phyloP scores from a whole-genome alignment of 2,329 filamentous ascomycete genomes.

The Fusarium devonianum region DNA sequence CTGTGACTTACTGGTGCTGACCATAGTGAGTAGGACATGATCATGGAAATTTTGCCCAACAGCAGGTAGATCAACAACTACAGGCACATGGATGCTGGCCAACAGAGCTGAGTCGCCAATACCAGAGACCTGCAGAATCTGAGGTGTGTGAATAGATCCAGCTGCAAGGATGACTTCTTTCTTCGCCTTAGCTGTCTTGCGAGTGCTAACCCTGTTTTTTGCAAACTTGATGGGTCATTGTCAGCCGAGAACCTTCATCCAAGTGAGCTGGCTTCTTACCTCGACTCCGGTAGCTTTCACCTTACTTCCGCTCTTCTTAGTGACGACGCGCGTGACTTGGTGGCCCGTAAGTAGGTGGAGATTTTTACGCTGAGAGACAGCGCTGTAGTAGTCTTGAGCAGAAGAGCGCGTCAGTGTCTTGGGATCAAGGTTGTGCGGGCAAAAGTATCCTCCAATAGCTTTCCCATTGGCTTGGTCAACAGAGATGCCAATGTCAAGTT shows the following conservation, averaged over 20 bases:
- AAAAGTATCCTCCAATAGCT: slow-evolving; percentile 31
- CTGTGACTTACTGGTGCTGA: slow-evolving; percentile 9
- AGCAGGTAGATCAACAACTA: slow-evolving; percentile 54
- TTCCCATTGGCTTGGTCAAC: slow-evolving; percentile 31
- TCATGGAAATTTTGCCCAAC: slow-evolving; percentile 59
- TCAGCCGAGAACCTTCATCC: no score
- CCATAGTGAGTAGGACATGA: slow-evolving; percentile 37
- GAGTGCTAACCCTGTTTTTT: background rate
- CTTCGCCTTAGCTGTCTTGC: slow-evolving; percentile 13
- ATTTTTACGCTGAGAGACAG: slow-evolving; percentile 18
- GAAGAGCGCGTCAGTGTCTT: slow-evolving; percentile 24
- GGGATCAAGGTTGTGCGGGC: slow-evolving; percentile 29
- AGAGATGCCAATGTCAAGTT: slow-evolving; percentile 21
- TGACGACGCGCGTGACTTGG: slow-evolving; percentile 32
- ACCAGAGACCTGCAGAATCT: slow-evolving; percentile 59
- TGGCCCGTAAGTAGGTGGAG: slow-evolving; percentile 18
- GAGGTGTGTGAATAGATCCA: slow-evolving; percentile 51
- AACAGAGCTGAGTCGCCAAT: slow-evolving; percentile 52
- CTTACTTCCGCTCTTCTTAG: slow-evolving; percentile 9
- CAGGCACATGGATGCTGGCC: slow-evolving; percentile 47
- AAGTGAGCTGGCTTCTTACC: slow-evolving; percentile 1
- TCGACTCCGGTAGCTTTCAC: slow-evolving; percentile 28
- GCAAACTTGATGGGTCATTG: no score
- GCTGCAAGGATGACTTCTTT: slow-evolving; percentile 54
- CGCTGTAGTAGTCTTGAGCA: slow-evolving; percentile 29